A percentile compares a stretch with the other conserved stretches of the same genome.
phyloP scores from a whole-genome alignment of 148 eudicot genomes.

The Gaultheria prostrata region DNA sequence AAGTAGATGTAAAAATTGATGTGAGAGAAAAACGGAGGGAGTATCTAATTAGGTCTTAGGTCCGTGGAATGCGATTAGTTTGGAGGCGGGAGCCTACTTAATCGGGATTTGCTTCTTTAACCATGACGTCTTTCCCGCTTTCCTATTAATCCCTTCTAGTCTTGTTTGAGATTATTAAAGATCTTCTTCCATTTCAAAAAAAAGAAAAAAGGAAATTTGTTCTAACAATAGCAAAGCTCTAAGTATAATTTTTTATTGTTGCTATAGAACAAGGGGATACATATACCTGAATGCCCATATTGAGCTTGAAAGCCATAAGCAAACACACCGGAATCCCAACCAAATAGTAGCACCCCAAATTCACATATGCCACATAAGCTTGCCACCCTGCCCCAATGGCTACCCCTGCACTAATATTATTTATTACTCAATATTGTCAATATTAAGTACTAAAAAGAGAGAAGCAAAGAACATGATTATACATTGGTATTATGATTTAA shows the following conservation, averaged over 20 bases:
- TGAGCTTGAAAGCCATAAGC: slow-evolving; percentile 23
- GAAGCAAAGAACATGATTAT: neutral
- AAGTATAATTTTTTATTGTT: neutral
- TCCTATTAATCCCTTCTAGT: no score
- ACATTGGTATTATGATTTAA: neutral
- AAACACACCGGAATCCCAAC: slow-evolving; percentile 50
- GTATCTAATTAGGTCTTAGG: no score
- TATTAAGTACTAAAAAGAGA: neutral
- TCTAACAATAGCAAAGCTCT: neutral
- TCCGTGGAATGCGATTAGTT: no score
- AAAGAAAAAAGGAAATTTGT: neutral
- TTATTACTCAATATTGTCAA: neutral
- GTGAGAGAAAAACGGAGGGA: no score
- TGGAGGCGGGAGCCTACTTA: no score
- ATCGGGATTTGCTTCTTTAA: no score
- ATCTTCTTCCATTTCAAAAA: no score
- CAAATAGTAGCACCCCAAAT: slow-evolving; percentile 51
- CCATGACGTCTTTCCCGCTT: no score
- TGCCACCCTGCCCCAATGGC: slow-evolving; percentile 75
- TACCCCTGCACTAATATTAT: slow-evolving; percentile 35
- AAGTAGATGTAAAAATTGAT: no score
- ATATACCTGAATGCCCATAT: slow-evolving; percentile 38
- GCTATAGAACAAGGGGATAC: neutral
- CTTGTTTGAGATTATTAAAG: neutral
- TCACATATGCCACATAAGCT: slow-evolving; percentile 51